phyloP scores from a whole-genome alignment of 208 protist species.

The Trypanosoma rangeli region DNA sequence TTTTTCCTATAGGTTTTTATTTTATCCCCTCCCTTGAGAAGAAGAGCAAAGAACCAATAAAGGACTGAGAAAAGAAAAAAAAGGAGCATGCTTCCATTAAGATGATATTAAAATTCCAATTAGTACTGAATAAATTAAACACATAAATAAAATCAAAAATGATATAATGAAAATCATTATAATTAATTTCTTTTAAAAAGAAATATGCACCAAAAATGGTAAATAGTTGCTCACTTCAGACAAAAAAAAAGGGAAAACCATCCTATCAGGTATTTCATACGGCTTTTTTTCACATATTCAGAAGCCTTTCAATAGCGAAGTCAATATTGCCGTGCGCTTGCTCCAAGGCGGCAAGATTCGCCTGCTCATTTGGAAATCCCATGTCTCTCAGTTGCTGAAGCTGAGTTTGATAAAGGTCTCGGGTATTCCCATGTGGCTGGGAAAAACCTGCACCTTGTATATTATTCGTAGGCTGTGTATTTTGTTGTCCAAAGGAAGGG shows the following conservation, averaged over 20 bases:
- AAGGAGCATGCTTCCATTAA: too few species aligned
- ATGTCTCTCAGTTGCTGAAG: slow-evolving; percentile 90
- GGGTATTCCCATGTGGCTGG: slow-evolving; percentile 60
- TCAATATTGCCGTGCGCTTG: slow-evolving; percentile 85
- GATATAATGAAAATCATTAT: slow-evolving; percentile 6
- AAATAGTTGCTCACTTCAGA: slow-evolving; percentile 17
- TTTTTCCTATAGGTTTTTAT: neutral
- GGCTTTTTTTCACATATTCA: slow-evolving; percentile 41
- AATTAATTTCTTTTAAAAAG: neutral
- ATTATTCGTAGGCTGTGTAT: slow-evolving; percentile 3
- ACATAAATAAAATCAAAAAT: neutral
- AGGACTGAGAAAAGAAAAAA: neutral
- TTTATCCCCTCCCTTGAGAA: neutral
- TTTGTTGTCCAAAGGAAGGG: slow-evolving; percentile 26
- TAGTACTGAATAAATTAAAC: too few species aligned
- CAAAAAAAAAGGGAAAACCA: slow-evolving; percentile 21
- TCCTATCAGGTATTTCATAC: slow-evolving; percentile 3
- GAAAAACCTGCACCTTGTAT: slow-evolving; percentile 16
- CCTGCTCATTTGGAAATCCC: slow-evolving; percentile 93
- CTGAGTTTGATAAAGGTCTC: slow-evolving; percentile 83
- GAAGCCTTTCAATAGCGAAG: slow-evolving; percentile 88
- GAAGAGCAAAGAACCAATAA: slow-evolving; percentile 21
- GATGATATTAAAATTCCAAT: too few species aligned
- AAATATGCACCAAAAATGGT: slow-evolving; percentile 24
- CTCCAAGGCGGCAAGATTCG: slow-evolving; percentile 89